Evolutionary conservation across 495 filamentous ascomycete species (phyloP).

Genomic region (Cryomyces minteri): DNA sequence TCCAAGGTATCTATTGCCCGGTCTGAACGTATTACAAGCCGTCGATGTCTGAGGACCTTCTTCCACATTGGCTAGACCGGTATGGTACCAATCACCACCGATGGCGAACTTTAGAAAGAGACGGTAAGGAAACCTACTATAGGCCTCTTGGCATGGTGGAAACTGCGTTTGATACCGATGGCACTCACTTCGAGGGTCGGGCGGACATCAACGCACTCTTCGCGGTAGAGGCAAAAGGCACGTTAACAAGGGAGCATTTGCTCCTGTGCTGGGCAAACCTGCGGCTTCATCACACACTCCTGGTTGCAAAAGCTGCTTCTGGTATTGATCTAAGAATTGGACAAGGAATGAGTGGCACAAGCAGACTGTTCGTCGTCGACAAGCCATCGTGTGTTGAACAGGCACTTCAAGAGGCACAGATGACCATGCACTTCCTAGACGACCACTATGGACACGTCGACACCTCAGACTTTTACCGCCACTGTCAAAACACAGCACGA

Average conservation of each 20-base stretch:
- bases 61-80: constrained; percentile 8
- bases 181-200: constrained; percentile 10
- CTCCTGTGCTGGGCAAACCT: constrained; percentile 17
- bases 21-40: no score
- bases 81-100: constrained; percentile 7
- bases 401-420: constrained; percentile 3
- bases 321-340: background rate
- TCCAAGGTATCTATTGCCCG: no score
- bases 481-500: constrained; percentile 15
- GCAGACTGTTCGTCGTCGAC: constrained; percentile 11
- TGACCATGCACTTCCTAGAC: constrained; percentile 13
- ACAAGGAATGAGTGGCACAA: background rate
- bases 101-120: constrained; percentile 3
- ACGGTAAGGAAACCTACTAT: background rate
- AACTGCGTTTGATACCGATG: constrained; percentile 10
- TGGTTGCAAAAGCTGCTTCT: constrained; percentile 8
- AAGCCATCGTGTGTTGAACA: constrained; percentile 3
- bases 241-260: constrained; percentile 8
- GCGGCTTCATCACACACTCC: constrained; percentile 15
- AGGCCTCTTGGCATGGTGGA: constrained; percentile 10
- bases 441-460: constrained; percentile 15
- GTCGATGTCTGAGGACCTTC: no score
- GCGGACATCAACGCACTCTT: constrained; percentile 9
- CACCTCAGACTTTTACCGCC: constrained; percentile 12
- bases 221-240: constrained; percentile 3